Conservation (phyloP, 257 asterid genomes). For the Solanum lignicaule region DNA sequence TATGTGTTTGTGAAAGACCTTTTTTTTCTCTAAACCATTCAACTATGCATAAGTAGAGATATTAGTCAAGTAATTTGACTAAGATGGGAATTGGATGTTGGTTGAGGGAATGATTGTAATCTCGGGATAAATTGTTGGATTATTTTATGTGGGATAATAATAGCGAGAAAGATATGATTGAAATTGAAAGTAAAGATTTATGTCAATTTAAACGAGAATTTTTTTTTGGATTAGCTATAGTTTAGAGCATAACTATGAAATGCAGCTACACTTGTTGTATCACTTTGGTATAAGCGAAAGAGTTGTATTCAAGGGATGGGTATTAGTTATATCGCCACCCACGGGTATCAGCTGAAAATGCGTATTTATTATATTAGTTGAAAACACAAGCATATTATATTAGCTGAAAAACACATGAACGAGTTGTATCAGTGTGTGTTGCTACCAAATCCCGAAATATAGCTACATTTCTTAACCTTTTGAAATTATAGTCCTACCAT, state of each 20-base stretch:
- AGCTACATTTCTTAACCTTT: too few species aligned
- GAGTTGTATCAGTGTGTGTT: too few species aligned
- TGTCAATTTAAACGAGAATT: too few species aligned
- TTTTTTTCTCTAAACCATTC: not conserved
- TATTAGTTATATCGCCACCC: too few species aligned
- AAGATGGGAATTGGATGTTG: not conserved
- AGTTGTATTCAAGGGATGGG: not conserved
- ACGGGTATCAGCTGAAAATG: too few species aligned
- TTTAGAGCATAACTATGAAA: not conserved
- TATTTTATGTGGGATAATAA: not conserved
- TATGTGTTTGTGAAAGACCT: not conserved
- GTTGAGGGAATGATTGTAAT: not conserved
- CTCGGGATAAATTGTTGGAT: not conserved
- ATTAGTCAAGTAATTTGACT: not conserved
- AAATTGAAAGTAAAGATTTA: not conserved
- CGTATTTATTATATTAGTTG: fast-evolving
- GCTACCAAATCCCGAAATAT: too few species aligned
- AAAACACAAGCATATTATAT: too few species aligned
- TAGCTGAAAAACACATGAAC: too few species aligned
- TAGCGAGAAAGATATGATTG: fast-evolving
- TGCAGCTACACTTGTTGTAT: not conserved
- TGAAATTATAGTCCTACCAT: not conserved
- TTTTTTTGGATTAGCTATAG: not conserved
- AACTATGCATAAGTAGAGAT: not conserved
- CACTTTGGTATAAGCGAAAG: not conserved